These are phyloP conservation scores for Madurella mycetomatis DNA, from an alignment of 2,329 filamentous ascomycete genomes.

Conservation along the genomic window DNA sequence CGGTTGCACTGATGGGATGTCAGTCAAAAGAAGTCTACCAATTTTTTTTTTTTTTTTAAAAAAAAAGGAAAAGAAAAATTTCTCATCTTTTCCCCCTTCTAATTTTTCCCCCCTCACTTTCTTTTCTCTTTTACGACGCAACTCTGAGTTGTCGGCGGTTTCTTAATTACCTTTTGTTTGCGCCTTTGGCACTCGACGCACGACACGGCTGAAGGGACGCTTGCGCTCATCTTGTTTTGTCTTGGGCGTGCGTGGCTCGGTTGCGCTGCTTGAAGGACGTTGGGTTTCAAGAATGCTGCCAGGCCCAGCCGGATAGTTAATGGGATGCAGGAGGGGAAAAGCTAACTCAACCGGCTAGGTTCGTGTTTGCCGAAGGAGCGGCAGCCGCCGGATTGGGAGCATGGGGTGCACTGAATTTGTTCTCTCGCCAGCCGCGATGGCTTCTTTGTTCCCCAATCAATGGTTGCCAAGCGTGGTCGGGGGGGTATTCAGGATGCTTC, in stretches of 20 bases:
- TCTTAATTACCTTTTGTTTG: constrained; percentile 42
- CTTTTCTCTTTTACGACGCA: too few relatives aligned
- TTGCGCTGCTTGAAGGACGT: not conserved
- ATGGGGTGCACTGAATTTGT: not conserved
- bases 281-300: not conserved
- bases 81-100: not conserved
- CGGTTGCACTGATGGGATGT: constrained; percentile 39
- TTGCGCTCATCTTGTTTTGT: constrained; percentile 7
- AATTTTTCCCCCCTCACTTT: too few relatives aligned
- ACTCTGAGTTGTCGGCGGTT: too few relatives aligned
- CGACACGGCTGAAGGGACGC: constrained; percentile 20
- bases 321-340: too few relatives aligned
- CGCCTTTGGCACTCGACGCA: constrained; percentile 47
- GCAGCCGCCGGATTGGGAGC: too few relatives aligned
- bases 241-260: not conserved
- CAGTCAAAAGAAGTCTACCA: not conserved
- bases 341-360: too few relatives aligned
- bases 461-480: constrained; percentile 5
- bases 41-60: not conserved
- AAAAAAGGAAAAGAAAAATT: too few relatives aligned
- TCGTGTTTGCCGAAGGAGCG: too few relatives aligned
- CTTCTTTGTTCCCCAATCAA: constrained; percentile 7
- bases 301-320: too few relatives aligned
- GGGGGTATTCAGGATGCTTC: not conserved
- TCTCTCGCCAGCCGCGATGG: constrained; percentile 3